Base-by-base conservation (phyloP, 2,329 filamentous ascomycete genomes). In the Talaromyces sp. region DNA sequence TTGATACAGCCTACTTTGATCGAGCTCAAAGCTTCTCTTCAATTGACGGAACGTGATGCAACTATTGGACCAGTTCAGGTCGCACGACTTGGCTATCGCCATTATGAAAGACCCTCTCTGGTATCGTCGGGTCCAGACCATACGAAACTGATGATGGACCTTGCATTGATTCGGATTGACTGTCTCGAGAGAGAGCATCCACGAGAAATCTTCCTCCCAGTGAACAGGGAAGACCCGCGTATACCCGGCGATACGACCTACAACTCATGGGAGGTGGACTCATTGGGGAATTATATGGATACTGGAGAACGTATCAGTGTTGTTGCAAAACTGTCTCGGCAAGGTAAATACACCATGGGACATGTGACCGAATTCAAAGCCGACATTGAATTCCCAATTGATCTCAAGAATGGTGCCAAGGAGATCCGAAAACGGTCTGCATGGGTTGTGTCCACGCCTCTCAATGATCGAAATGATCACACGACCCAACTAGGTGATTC, bases 261-360 rank as follows among this genome's bases (percentile, higher is more conserved):
- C 27, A 50, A 60, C 56, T 52, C 37, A 13, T 64, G 62, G 56
- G 62, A 64, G 10, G 62, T 60, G 16, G 54, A 59, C 14, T 49
- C 11, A 33, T 9, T 60, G 19, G 62, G 24, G 6, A n/a, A 22
- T 6, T 10, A 14, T 14, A 14, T 24, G 2, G 16, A 63, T 39
- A n/a, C 50, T 4, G 39, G 37, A n/a, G 14, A 45, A 10, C 50
- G 52, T n/a, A 54, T 64, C 24, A 22, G n/a, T 1, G 41, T 64
- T 3, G 43, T 64, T 49, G 31, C 62, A 31, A 64, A 60, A 24
- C n/a, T 64, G 16, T 45, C 52, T n/a, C 27, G 43, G 47, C n/a
- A 13, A n/a, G 54, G 61, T 22, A 10, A 10, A 22, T 49, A 50
- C 16, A 41, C 19, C 43, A 57, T 14, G 31, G 62, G 52, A 1